Evolutionary conservation across 2,329 filamentous ascomycete species (phyloP), one percentile per base, ranked within the genome.

Genomic region (Neofusicoccum cordaticola): DNA sequence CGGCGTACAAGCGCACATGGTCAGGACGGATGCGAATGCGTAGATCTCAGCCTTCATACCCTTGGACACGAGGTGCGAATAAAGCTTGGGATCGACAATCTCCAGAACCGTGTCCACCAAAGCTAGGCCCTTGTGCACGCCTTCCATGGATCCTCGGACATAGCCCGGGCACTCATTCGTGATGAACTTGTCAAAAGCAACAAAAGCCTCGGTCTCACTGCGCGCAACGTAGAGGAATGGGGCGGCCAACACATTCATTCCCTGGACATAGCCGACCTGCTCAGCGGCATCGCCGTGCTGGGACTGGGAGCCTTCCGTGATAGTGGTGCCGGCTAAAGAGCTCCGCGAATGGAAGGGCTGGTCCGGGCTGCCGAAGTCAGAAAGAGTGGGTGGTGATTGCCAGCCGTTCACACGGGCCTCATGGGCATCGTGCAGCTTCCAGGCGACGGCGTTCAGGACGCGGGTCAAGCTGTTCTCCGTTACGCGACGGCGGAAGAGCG

Each of bases 231-330:
- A 99, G 51, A 99, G 83, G 74, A 99, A 97, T 0, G 95, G 95
- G 0, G 95, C 95, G 9, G 93, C 94, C 15, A 99, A 86, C 45
- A 99, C 95, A 75, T 99, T 99, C 94, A 99, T 98, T 69, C 95
- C 95, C 78, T 99, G 95, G 2, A 99, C 94, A 72, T 99, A 99
- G 45, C 91, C 93, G 37, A 93, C 92, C 11, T 91, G 86, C 87
- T 69, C 87, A 83, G 58, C 44, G 13, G 41, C 22, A 35, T 51
- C 48, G 41, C 58, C 58, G 22, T 41, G 58, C 17, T 50, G 22
- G 71, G 74, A 41, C 42, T 63, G 60, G 42, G 52, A 60, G 48
- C 62, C 65, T 41, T 63, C 45, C 37, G 53, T 61, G 53, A 63
- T 51, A 53, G 65, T 39, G 53, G 63, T 15, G 74, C 76, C 22